A percentile compares a stretch with the other conserved stretches of the same genome.
These are phyloP conservation scores for Bretschneidera sinensis DNA, from an alignment of 345 rosid species.

Conservation along the genomic window DNA sequence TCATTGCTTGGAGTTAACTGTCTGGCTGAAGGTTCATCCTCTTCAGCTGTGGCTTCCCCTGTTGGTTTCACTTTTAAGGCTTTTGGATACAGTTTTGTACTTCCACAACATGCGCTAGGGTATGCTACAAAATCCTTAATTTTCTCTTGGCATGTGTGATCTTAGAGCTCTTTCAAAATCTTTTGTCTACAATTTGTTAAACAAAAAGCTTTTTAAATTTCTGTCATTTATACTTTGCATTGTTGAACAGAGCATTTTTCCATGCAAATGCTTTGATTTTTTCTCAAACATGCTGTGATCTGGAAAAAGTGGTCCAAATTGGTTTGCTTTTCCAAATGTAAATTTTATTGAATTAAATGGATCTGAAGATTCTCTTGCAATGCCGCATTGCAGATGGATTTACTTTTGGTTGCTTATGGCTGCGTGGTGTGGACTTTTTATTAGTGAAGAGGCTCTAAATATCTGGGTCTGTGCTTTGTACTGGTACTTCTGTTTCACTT, in stretches of 20 bases:
- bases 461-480: conserved; percentile 81
- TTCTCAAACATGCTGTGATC: too few relatives aligned
- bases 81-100: conserved; percentile 63
- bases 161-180: not conserved
- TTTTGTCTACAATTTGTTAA: not conserved
- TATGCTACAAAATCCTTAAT: conserved; percentile 14
- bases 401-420: conserved; percentile 97
- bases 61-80: conserved; percentile 63
- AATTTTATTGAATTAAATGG: not conserved
- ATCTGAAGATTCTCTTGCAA: conserved; percentile 13
- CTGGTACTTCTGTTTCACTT: conserved; percentile 56
- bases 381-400: conserved; percentile 56
- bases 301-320: not conserved
- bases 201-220: too few relatives aligned
- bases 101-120: conserved; percentile 84
- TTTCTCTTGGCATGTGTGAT: not conserved
- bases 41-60: conserved; percentile 36
- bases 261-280: too few relatives aligned
- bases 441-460: conserved; percentile 91
- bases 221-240: too few relatives aligned
- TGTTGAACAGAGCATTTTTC: too few relatives aligned
- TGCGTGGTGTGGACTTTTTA: conserved; percentile 81
- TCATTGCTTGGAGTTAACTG: conserved; percentile 49
- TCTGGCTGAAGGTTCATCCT: conserved; percentile 42
- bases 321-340: not conserved